Evolutionary conservation across 495 filamentous ascomycete species (phyloP), one percentile per base, ranked within the genome.

Genomic region (Beverwykella pulmonaria): DNA sequence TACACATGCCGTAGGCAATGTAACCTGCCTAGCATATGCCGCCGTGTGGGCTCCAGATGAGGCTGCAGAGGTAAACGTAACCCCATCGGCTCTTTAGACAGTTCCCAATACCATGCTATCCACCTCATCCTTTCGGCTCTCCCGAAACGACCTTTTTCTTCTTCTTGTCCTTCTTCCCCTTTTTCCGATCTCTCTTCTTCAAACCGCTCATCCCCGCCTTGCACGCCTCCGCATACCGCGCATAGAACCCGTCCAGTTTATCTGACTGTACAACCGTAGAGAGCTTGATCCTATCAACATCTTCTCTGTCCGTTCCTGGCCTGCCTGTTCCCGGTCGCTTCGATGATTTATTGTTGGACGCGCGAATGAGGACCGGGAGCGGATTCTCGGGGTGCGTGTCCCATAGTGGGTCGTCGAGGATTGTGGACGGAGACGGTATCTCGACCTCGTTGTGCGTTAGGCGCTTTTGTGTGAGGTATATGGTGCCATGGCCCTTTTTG

Each of bases 121-220:
- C 8, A 5, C 12, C 46, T 74, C 78, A 83, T 61, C 75, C 76
- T 71, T 83, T 80, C 71, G 86, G 87, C 79, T 84, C 86, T 58
- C 74, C 79, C 79, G 86, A 90, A 41, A 2, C 62, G 76, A 85
- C 90, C 84, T 89, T 91, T 59, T 86, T 86, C 81, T 86, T 86
- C 54, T 82, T 82, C 79, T 90, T 90, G 17, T 75, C 73, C 63
- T 86, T 87, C 82, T 93, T 97, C 73, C 83, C 81, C 80, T 87
- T 91, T 65, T 85, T 92, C 70, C 92, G 82, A 81, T 97, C 92
- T 59, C 93, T 80, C 80, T 95, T 97, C 89, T 97, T 98, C 81
- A 98, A 71, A 20, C 82, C 86, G 27, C 84, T 81, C 93, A 97
- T 98, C 19, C 92, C 92, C 0, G 82, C 77, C 79, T 94, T 97